Evolutionary conservation across 73 alveolate species (phyloP).

Genomic region (Paramecium octaurelia): DNA sequence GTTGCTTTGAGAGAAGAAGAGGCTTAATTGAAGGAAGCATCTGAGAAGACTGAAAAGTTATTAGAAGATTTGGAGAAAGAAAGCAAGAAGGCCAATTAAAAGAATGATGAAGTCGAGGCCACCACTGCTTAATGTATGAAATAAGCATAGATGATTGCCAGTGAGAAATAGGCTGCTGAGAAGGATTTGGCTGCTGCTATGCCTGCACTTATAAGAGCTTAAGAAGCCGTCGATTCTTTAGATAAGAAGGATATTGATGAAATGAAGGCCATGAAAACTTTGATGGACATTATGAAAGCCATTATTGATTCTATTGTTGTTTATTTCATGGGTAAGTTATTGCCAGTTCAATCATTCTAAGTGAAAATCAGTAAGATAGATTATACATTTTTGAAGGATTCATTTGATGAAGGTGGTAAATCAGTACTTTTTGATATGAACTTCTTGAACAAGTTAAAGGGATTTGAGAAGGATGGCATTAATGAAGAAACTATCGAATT

Average conservation of each 20-base stretch:
- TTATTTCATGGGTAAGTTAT: conserved; percentile 60
- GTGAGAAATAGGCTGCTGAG: conserved; percentile 96
- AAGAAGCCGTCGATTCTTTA: conserved; percentile 92
- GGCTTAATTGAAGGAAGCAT: conserved; percentile 86
- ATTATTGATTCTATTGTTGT: conserved; percentile 48
- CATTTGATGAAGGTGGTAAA: conserved; percentile 91
- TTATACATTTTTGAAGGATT: conserved; percentile 79
- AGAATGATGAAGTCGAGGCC: conserved; percentile 96
- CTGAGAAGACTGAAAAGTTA: conserved; percentile 87
- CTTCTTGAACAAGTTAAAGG: conserved; percentile 82
- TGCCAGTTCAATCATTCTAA: conserved; percentile 60
- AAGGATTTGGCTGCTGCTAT: conserved; percentile 97
- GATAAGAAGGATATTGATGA: conserved; percentile 92
- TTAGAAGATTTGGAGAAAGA: conserved; percentile 93
- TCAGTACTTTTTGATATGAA: conserved; percentile 74
- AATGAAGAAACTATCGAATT: conserved; percentile 99
- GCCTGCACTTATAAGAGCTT: conserved; percentile 98
- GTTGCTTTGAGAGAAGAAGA: conserved; percentile 93
- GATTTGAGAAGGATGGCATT: conserved; percentile 94
- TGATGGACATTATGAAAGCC: conserved; percentile 45
- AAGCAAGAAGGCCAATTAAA: conserved; percentile 95
- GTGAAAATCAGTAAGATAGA: background rate
- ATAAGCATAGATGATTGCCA: conserved; percentile 91
- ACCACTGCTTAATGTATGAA: conserved; percentile 95
- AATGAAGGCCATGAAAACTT: conserved; percentile 80